Conservation (phyloP, 306 rosid genomes). For the Cicer pinnatifidum region DNA sequence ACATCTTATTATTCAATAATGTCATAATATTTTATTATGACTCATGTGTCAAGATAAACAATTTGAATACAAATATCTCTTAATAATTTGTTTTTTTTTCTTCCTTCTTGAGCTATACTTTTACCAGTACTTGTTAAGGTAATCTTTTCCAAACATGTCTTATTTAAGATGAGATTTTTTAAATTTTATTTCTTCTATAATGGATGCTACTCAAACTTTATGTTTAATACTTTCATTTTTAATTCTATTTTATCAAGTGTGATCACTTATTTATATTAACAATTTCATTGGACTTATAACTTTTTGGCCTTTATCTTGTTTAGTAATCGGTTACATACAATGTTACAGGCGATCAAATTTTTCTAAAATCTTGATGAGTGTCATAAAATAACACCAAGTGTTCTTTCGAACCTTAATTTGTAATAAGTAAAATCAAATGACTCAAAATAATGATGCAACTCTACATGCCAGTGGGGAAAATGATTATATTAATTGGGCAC, state of each 20-base stretch:
- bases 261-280: not conserved
- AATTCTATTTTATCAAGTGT: not conserved
- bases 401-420: not conserved
- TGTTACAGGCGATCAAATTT: not conserved
- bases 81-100: not conserved
- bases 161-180: not conserved
- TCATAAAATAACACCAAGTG: not conserved
- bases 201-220: not conserved
- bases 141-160: not conserved
- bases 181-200: not conserved
- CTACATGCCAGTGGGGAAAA: slow-evolving; percentile 4
- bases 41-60: not conserved
- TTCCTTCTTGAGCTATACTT: not conserved
- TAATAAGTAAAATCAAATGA: not conserved
- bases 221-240: not conserved
- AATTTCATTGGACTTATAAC: not conserved
- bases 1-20: not conserved
- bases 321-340: not conserved
- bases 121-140: not conserved
- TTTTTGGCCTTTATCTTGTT: not conserved
- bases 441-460: not conserved
- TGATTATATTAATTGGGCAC: not conserved
- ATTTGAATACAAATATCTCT: not conserved
- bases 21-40: slow-evolving; percentile 6
- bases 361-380: not conserved